phyloP scores from a whole-genome alignment of 2,329 filamentous ascomycete species.

The Xylariaceae sp. region DNA sequence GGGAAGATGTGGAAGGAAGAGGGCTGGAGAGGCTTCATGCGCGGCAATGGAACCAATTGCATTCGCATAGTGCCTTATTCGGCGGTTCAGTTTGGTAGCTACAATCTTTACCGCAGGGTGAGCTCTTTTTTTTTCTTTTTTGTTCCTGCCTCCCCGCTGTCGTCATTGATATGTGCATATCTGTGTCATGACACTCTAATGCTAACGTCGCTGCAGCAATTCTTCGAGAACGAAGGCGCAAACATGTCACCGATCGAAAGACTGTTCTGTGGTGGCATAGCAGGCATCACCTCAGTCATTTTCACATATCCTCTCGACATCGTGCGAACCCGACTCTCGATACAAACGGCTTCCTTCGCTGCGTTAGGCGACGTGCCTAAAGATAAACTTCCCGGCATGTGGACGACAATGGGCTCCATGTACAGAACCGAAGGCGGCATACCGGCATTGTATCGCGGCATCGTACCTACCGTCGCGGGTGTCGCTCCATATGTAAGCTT shows the following conservation, averaged over 20 bases:
- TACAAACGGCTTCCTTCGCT: slow-evolving; percentile 95
- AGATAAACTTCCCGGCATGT: slow-evolving; percentile 82
- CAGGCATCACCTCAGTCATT: slow-evolving; percentile 91
- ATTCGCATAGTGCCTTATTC: slow-evolving; percentile 98
- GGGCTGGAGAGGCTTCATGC: slow-evolving; percentile 95
- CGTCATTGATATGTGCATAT: neutral
- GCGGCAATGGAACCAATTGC: slow-evolving; percentile 96
- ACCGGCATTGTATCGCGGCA: slow-evolving; percentile 83
- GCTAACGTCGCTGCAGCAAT: slow-evolving; percentile 42
- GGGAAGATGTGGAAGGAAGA: slow-evolving; percentile 96
- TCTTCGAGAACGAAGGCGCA: slow-evolving; percentile 70
- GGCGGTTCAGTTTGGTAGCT: slow-evolving; percentile 95
- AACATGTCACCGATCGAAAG: slow-evolving; percentile 69
- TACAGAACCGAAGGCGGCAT: slow-evolving; percentile 88
- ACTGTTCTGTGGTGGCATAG: slow-evolving; percentile 82
- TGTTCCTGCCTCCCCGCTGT: neutral
- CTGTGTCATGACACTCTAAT: neutral
- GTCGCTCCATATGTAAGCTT: slow-evolving; percentile 80
- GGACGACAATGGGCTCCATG: slow-evolving; percentile 73
- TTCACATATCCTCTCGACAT: slow-evolving; percentile 97
- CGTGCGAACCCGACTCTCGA: slow-evolving; percentile 88
- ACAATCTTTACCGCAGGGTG: slow-evolving; percentile 94
- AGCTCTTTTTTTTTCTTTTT: slow-evolving; percentile 30
- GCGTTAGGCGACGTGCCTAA: slow-evolving; percentile 59
- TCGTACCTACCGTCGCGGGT: slow-evolving; percentile 87